Conservation (phyloP, 345 rosid genomes). For the Sisymbrium altissimum region DNA sequence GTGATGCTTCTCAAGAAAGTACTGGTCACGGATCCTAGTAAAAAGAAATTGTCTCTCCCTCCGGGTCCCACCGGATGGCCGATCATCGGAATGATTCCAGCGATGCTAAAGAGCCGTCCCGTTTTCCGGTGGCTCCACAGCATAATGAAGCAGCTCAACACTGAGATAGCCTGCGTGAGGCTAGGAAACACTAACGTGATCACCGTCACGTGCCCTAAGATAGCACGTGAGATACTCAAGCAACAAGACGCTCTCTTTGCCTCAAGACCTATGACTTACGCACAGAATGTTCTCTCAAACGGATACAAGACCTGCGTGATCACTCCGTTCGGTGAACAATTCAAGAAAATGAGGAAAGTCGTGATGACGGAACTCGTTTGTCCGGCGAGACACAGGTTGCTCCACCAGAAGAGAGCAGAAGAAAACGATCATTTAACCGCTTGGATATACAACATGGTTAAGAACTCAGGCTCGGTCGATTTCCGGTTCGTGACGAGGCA, state of each 20-base stretch:
- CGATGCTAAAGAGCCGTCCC: slow-evolving; percentile 38
- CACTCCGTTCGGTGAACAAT: slow-evolving; percentile 40
- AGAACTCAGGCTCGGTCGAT: slow-evolving; percentile 30
- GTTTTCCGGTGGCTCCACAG: slow-evolving; percentile 42
- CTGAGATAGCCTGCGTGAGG: slow-evolving; percentile 44
- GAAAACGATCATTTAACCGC: slow-evolving; percentile 40
- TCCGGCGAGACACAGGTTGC: slow-evolving; percentile 39
- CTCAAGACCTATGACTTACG: slow-evolving; percentile 33
- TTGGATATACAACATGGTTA: slow-evolving; percentile 38
- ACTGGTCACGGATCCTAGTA: not conserved
- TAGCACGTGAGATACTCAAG: slow-evolving; percentile 39
- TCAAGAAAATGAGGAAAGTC: slow-evolving; percentile 51
- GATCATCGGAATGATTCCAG: slow-evolving; percentile 36
- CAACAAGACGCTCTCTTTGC: slow-evolving; percentile 41
- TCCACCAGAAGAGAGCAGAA: slow-evolving; percentile 39
- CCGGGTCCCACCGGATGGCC: slow-evolving; percentile 48
- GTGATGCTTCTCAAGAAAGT: slow-evolving; percentile 29
- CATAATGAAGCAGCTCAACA: slow-evolving; percentile 42
- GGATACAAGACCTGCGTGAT: slow-evolving; percentile 31
- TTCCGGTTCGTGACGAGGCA: slow-evolving; percentile 33
- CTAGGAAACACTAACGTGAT: slow-evolving; percentile 43
- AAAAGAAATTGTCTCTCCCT: slow-evolving; percentile 32
- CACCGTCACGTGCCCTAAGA: slow-evolving; percentile 39
- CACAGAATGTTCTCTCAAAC: slow-evolving; percentile 21
- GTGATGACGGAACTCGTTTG: slow-evolving; percentile 35